Conservation (phyloP, 2,329 filamentous ascomycete genomes). For the Penicillium sp. region DNA sequence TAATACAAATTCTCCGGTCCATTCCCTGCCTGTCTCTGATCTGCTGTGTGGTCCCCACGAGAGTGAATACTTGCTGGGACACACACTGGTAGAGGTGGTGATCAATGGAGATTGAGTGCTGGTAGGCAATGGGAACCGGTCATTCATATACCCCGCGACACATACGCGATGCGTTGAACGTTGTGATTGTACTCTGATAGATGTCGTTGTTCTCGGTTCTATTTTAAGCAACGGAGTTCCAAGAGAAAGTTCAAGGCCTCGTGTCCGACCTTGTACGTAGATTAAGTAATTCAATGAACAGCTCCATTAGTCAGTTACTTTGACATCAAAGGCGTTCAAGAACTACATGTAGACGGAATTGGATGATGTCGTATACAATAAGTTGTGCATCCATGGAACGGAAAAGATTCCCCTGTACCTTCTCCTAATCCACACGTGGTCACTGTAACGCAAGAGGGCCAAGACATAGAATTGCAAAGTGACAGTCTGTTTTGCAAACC, state of each 20-base stretch:
- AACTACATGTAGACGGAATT: not conserved
- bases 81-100: slow-evolving; percentile 4
- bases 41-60: slow-evolving; percentile 1
- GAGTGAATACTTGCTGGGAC: slow-evolving; percentile 2
- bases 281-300: too few relatives aligned
- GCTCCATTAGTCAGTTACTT: not conserved
- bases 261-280: not conserved
- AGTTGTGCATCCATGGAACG: not conserved
- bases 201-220: not conserved
- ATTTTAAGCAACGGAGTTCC: slow-evolving; percentile 1
- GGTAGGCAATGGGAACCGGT: not conserved
- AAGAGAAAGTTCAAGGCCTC: not conserved
- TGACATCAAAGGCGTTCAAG: not conserved
- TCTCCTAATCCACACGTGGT: slow-evolving; percentile 7
- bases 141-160: slow-evolving; percentile 5
- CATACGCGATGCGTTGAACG: slow-evolving; percentile 2
- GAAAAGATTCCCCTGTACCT: not conserved
- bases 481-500: not conserved
- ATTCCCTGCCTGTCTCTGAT: not conserved
- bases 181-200: slow-evolving; percentile 3
- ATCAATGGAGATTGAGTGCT: not conserved
- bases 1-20: not conserved
- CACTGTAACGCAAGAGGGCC: not conserved
- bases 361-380: not conserved
- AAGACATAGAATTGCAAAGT: slow-evolving; percentile 2